These are phyloP conservation scores for Pseudonitzschia delicatissima DNA, from an alignment of 108 stramenopile species.

Conservation along the genomic window DNA sequence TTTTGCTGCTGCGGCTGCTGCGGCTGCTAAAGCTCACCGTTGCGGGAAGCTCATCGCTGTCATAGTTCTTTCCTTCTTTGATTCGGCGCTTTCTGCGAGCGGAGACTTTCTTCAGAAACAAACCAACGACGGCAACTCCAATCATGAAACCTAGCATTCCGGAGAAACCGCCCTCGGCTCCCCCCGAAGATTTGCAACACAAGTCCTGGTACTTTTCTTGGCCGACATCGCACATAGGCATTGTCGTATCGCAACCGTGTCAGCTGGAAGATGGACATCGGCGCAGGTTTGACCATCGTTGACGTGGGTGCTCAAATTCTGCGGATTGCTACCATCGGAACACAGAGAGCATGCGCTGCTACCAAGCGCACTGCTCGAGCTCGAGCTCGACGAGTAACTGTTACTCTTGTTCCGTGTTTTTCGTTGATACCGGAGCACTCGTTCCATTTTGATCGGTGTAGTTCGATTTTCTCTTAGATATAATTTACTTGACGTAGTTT, in stretches of 20 bases:
- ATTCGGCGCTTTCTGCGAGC: neutral
- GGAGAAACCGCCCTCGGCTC: neutral
- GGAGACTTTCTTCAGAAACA: neutral
- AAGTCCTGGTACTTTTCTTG: slow-evolving; percentile 3
- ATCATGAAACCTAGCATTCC: neutral
- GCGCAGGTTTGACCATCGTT: slow-evolving; percentile 14
- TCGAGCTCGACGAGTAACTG: slow-evolving; percentile 9
- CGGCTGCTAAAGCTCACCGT: neutral
- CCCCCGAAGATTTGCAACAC: neutral
- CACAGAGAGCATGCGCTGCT: slow-evolving; percentile 10
- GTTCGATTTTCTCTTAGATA: no score
- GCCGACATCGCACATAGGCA: slow-evolving; percentile 8
- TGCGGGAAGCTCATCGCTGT: neutral
- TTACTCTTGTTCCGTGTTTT: neutral
- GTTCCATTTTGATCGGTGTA: no score
- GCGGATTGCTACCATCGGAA: slow-evolving; percentile 1
- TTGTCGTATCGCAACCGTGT: slow-evolving; percentile 12
- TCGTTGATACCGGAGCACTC: neutral
- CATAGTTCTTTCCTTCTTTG: neutral
- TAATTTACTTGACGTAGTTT: no score
- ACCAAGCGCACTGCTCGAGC: slow-evolving; percentile 2
- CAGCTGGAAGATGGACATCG: slow-evolving; percentile 14
- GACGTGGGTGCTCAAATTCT: slow-evolving; percentile 3
- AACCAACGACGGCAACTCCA: neutral
- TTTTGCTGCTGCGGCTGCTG: neutral